These are phyloP conservation scores for Calonectria naviculata DNA, from an alignment of 2,329 filamentous ascomycete species.

Conservation along the genomic window DNA sequence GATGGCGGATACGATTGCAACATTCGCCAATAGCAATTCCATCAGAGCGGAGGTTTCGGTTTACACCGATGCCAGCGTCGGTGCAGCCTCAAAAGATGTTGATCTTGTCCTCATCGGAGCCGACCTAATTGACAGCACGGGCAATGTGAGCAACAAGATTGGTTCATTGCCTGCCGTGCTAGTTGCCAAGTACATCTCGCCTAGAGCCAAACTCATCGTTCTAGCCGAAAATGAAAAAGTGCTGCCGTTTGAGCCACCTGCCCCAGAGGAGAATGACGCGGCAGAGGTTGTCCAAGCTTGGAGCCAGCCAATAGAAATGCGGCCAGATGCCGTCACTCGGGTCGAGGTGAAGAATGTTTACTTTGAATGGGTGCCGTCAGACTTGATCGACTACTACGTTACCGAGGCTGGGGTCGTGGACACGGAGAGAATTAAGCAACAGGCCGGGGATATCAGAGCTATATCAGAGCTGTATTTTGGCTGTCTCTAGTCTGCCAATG, in stretches of 20 bases:
- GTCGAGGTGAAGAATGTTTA: conserved; percentile 61
- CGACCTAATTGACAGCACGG: conserved; percentile 67
- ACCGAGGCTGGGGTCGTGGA: conserved; percentile 63
- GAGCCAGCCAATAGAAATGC: conserved; percentile 40
- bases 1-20: conserved; percentile 62
- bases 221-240: conserved; percentile 73
- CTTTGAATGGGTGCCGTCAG: conserved; percentile 69
- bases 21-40: conserved; percentile 45
- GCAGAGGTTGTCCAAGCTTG: conserved; percentile 62
- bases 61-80: conserved; percentile 70
- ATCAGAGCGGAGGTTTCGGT: conserved; percentile 53
- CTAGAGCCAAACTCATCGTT: conserved; percentile 61
- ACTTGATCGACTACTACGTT: conserved; percentile 64
- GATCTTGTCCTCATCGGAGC: conserved; percentile 73
- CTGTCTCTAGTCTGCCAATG: conserved; percentile 39
- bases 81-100: conserved; percentile 60
- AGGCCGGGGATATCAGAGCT: conserved; percentile 49
- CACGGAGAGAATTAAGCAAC: conserved; percentile 50
- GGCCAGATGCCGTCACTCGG: background rate
- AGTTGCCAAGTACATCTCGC: conserved; percentile 61
- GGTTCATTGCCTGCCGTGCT: conserved; percentile 71
- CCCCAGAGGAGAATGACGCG: conserved; percentile 60
- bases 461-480: conserved; percentile 56
- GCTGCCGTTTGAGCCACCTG: conserved; percentile 53
- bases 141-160: conserved; percentile 74